Conservation (phyloP, 768 basidiomycete genomes). For the Stropharia rugosoannulata region DNA sequence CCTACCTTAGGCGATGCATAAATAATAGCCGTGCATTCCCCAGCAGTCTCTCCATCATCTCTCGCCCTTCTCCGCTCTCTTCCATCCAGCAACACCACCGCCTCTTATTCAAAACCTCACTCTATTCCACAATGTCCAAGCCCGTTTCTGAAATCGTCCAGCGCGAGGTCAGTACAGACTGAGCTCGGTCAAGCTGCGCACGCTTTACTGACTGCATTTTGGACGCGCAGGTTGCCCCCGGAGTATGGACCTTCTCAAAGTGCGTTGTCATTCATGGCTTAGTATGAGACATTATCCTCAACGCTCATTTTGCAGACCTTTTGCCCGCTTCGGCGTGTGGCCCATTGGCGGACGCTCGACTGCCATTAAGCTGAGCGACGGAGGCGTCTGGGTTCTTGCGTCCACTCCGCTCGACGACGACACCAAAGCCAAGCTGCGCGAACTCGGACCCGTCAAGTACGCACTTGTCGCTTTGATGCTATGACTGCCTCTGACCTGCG, state of each 20-base stretch:
- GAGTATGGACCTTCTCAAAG: not conserved
- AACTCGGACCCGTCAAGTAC: constrained; percentile 73
- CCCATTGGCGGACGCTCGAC: constrained; percentile 86
- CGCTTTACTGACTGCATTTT: not conserved
- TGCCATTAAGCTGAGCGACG: constrained; percentile 42
- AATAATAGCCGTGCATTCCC: not conserved
- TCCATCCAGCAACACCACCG: not conserved
- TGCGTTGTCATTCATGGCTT: not conserved
- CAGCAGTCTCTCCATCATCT: not conserved
- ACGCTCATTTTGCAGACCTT: constrained; percentile 46
- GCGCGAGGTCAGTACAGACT: constrained; percentile 30
- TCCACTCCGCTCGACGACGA: constrained; percentile 30
- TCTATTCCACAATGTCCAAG: not conserved
- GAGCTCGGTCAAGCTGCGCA: not conserved
- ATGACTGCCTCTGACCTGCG: not conserved
- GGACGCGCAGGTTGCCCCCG: not conserved
- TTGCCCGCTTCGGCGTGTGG: constrained; percentile 61
- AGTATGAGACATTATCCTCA: not conserved
- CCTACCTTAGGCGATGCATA: not conserved
- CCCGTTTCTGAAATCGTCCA: constrained; percentile 31
- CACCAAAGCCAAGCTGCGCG: constrained; percentile 62
- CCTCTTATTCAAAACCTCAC: not conserved
- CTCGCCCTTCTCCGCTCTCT: not conserved
- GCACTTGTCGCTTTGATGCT: constrained; percentile 10
- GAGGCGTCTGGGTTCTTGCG: constrained; percentile 10